Evolutionary conservation across 495 filamentous ascomycete genomes (phyloP), one percentile per base, ranked within the genome.

Genomic region (Emericellopsis terricola): DNA sequence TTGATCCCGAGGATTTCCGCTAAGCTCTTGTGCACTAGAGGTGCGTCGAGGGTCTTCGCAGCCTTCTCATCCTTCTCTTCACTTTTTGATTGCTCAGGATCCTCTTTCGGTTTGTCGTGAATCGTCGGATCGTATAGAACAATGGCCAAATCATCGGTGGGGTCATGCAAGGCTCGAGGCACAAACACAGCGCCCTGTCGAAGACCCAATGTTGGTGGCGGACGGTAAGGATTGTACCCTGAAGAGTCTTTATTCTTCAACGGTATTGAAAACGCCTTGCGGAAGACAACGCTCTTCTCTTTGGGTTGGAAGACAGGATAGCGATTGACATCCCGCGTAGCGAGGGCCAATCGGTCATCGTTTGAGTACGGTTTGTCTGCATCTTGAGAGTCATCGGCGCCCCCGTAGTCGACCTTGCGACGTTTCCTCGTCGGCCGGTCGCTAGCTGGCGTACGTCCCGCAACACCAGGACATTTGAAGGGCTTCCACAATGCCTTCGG

Each of bases 1-100:
- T 81, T 91, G 37, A 99, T 71, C 6, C 89, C 89, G 39, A 99
- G 55, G 38, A 99, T 94, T 55, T 99, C 89, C 37, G 91, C 84
- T 32, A 99, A 60, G 50, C 83, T 94, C 57, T 84, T 87, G 55
- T 96, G 87, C 41, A 92, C 71, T 16, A 91, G 49, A 2, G 86
- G 84, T 29, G 70, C 81, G 42, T 92, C 81, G 19, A 91, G 49
- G 45, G 73, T 76, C 15, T 62, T 57, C 13, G 60, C 54, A 1
- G 56, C 43, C 17, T 60, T 76, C 64, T 47, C 62, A 34, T 31
- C 51, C 18, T 56, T 53, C 42, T 72, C 67, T 28, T 65, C 63
- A 3, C 15, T 15, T 42, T 70, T 64, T 24, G 62, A 57, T 1
- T 49, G 50, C 16, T 60, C 52, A 10, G 64, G 57, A 2, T 61